Base-by-base conservation (phyloP, 352 stramenopile species). In the Saprolegnia parasitica region DNA sequence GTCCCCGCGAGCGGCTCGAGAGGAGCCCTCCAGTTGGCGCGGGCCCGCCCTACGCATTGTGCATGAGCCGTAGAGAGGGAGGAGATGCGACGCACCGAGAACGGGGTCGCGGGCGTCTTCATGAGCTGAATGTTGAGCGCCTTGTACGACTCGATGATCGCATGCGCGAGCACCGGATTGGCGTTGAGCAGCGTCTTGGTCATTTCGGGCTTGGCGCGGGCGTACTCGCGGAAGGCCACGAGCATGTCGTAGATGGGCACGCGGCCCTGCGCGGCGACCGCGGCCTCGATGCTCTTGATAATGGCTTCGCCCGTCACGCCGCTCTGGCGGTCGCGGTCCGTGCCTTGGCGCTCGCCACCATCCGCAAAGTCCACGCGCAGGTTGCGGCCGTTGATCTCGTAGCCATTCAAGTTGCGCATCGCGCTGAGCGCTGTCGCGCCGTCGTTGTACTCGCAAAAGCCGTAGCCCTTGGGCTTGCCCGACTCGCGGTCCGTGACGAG, bases 221-320 rank as follows among this genome's bases (percentile, higher is more conserved):
- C 84, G 61, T 91, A 85, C 66, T 92, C 84, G 68, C 91, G 91
- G 20, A 94, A 74, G 24, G 83, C 73, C 50, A 91, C 61, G 55
- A 94, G 73, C 86, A 94, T 92, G 49, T 94, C 86, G 72, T 90
- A 94, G n/a, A 92, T 72, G 65, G 90, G 89, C 21, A 94, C 62
- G 46, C 83, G 84, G 10, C 86, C 84, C 37, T 88, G 80, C 29
- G 78, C 77, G 16, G 74, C 63, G 71, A 94, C 90, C 20, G 86
- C 86, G 56, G 70, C 77, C 67, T 94, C 86, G 21, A 94, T 94
- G 10, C 84, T 83, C 60, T 89, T 78, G 63, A 94, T 90, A 42
- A 89, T 76, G 68, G 82, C 86, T 73, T 92, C 84, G 10, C 77
- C 71, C 26, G 63, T 64, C 16, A 71, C 76, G 61, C 70, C 47